A percentile compares a stretch with the other conserved stretches of the same genome.
phyloP scores from a whole-genome alignment of 202 grass and related monocot genomes.

The Dendrocalamus latiflorus region DNA sequence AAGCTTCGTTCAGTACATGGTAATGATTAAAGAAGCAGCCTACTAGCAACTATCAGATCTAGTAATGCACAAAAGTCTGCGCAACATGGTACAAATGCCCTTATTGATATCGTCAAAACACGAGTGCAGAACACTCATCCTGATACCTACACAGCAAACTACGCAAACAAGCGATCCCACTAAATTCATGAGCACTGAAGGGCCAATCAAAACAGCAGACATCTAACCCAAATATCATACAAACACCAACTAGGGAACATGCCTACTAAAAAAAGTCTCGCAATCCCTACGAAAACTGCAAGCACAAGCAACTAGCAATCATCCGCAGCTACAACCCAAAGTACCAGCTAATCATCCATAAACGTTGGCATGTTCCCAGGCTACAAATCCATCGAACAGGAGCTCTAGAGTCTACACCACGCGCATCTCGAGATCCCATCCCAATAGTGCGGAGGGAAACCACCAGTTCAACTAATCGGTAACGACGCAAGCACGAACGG shows the following conservation, averaged over 20 bases:
- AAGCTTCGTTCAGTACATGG: neutral
- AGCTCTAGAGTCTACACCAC: neutral
- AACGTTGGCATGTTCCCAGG: neutral
- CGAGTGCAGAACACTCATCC: neutral
- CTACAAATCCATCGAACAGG: neutral
- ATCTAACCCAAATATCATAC: neutral
- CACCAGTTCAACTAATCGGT: neutral
- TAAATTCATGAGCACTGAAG: neutral
- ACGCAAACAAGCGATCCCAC: neutral
- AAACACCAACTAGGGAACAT: neutral
- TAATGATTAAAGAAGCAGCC: neutral
- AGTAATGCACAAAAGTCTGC: neutral
- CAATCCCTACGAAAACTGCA: neutral
- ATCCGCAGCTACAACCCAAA: neutral
- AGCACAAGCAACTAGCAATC: neutral
- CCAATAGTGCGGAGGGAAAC: neutral
- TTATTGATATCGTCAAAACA: neutral
- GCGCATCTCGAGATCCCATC: neutral
- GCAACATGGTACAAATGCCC: neutral
- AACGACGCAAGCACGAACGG: neutral
- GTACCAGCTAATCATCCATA: neutral
- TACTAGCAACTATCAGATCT: neutral
- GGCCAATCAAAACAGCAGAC: neutral
- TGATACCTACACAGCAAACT: neutral
- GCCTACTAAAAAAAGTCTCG: neutral